Evolutionary conservation across 2,329 filamentous ascomycete species (phyloP), one percentile per base, ranked within the genome.

Genomic region (Hymenoscyphus fraxineus): DNA sequence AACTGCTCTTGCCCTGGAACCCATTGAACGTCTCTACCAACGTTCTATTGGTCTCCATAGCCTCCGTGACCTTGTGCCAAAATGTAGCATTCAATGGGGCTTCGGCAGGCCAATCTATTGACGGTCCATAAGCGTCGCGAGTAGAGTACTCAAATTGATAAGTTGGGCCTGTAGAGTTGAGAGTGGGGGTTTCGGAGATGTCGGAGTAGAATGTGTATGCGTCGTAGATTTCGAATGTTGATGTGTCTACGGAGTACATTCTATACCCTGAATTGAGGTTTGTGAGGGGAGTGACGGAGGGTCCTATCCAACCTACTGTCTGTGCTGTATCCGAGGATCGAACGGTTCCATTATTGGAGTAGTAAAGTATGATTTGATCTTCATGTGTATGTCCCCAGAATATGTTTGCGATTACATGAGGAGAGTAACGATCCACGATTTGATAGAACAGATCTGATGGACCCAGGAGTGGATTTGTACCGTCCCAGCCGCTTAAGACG

Each of bases 11-110:
- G 0, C 83, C 83, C 70, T 85, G 80, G 44, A 79, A 80, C 0
- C 75, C 79, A 67, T 84, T 86, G 63, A 83, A 81, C 47, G 75
- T 71, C 41, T 73, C 77, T 6, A 83, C 82, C n/a, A 87, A 76
- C 2, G 70, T 77, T 3, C 75, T 73, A 62, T 86, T 79, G 35
- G 68, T 73, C 70, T 83, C 82, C 83, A 86, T 86, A 0, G 80
- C 82, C 68, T 84, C 83, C 0, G 83, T 86, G 4, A 86, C 81
- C 13, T 73, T 74, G 65, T 86, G 83, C 84, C 84, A 86, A 72
- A 85, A 87, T 0, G 82, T 85, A 0, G 82, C 83, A 66, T 86
- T 85, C 44, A 86, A 73, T 2, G 84, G 84, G 0, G 80, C 82
- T 56, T 77, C 70, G 1, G 65, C 68, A 2, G 81, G 78, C 82